Percentiles rank a stretch among this genome's conserved stretches.
Evolutionary conservation across 2,329 filamentous ascomycete species (phyloP).

Genomic region (Aspergillus flavus): DNA sequence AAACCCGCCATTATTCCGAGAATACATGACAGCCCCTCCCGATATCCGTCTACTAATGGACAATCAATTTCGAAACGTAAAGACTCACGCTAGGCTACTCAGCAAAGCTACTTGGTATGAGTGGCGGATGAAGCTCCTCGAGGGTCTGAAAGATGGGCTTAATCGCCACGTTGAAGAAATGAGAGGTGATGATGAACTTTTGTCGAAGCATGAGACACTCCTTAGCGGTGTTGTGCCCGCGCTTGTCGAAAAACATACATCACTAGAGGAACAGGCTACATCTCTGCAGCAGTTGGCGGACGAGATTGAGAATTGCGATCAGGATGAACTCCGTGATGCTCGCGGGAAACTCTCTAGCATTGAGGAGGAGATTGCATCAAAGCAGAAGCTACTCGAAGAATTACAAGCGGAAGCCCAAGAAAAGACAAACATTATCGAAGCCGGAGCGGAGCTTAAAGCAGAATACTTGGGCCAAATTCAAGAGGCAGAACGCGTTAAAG

Average conservation of each 20-base stretch:
- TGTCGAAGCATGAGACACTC: slow-evolving; percentile 69
- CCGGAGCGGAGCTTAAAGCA: slow-evolving; percentile 67
- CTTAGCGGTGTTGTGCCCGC: slow-evolving; percentile 69
- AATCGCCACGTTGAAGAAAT: slow-evolving; percentile 75
- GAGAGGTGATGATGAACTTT: slow-evolving; percentile 67
- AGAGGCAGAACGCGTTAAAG: slow-evolving; percentile 78
- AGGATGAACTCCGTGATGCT: slow-evolving; percentile 73
- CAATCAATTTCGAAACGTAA: slow-evolving; percentile 96
- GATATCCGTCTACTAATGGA: slow-evolving; percentile 88
- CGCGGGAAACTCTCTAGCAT: slow-evolving; percentile 67
- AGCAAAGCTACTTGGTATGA: slow-evolving; percentile 99
- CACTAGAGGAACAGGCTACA: slow-evolving; percentile 65
- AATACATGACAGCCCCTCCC: slow-evolving; percentile 83
- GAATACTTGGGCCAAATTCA: slow-evolving; percentile 73
- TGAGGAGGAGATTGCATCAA: slow-evolving; percentile 70
- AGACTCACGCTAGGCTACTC: slow-evolving; percentile 82
- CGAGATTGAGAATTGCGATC: slow-evolving; percentile 66
- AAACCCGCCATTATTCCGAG: slow-evolving; percentile 86
- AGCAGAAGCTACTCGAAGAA: slow-evolving; percentile 67
- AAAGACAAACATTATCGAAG: slow-evolving; percentile 66
- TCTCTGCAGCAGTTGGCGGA: slow-evolving; percentile 71
- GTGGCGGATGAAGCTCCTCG: slow-evolving; percentile 87
- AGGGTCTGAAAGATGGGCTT: slow-evolving; percentile 80
- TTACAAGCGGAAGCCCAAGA: slow-evolving; percentile 68
- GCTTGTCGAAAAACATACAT: slow-evolving; percentile 62